Percentiles rank a stretch among this genome's conserved stretches.
Evolutionary conservation across 768 basidiomycete genomes (phyloP).

Genomic region (Leccinellum luteum): DNA sequence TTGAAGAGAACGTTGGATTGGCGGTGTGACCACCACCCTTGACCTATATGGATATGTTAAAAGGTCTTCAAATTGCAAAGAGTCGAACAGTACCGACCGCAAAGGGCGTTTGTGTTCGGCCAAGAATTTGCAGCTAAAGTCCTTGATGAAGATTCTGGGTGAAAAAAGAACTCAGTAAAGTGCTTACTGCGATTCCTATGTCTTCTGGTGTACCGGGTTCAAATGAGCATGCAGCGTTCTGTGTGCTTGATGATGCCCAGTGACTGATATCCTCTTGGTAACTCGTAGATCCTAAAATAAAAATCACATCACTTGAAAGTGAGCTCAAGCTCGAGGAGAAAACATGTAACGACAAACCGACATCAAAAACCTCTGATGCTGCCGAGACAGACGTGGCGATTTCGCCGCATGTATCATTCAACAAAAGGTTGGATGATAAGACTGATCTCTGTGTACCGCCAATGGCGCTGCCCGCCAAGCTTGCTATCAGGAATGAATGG

Average conservation of each 20-base stretch:
- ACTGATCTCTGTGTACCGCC: neutral
- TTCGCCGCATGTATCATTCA: neutral
- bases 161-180: neutral
- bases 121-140: slow-evolving; percentile 27
- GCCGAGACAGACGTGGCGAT: neutral
- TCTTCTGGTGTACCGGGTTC: slow-evolving; percentile 56
- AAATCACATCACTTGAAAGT: neutral
- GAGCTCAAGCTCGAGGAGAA: neutral
- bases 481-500: neutral
- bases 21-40: slow-evolving; percentile 59
- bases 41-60: slow-evolving; percentile 35
- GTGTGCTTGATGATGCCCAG: slow-evolving; percentile 50
- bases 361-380: neutral
- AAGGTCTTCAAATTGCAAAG: neutral
- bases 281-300: neutral
- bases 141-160: neutral
- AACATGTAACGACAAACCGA: neutral
- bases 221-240: slow-evolving; percentile 50
- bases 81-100: slow-evolving; percentile 15
- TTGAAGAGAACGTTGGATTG: slow-evolving; percentile 59
- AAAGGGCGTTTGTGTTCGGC: slow-evolving; percentile 39
- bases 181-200: slow-evolving; percentile 44
- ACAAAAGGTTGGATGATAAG: neutral
- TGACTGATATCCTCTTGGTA: slow-evolving; percentile 26
- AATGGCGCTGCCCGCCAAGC: neutral